Base-by-base conservation (phyloP, 305 asterid genomes). In the Fraxinus greggii region DNA sequence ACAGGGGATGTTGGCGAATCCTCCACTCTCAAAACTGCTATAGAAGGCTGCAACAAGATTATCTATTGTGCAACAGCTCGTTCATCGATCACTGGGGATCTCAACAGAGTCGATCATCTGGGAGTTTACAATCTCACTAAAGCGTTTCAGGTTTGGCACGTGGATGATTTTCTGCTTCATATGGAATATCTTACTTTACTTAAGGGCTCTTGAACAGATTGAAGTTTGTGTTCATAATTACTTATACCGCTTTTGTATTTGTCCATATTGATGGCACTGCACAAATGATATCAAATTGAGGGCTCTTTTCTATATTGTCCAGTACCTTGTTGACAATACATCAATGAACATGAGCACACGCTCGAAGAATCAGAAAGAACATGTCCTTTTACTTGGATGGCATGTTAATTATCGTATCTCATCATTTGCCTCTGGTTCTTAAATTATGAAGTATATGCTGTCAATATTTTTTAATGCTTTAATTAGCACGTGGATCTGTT, bases 21-120 rank as follows among this genome's bases (percentile, higher is more conserved):
- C 78, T 86, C 92, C 31, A 86, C 93, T 85, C 92, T 95, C 79
- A 88, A 83, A 81, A 76, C 86, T 56, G 97, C 95, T 26, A 88
- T 93, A 23, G 95, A 93, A 79, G 97, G 97, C 78, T 95, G 99
- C 90, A 94, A 81, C 87, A 95, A 95, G 87, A 93, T 95, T 75
- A 94, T 95, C 83, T 95, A 92, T 79, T 95, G 98, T 72, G 98
- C 99, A 1, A 94, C 99, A 9, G 98, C 98, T 83, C 97, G 98
- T 10, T 95, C 99, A 84, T 70, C 97, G 0, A 92, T 95, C 88
- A 93, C 97, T 1, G 98, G 92, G 77, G 99, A 95, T 89, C 97
- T 95, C 54, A 84, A 88, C 87, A 90, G 98, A 85, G 98, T 95
- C 59, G 99, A 95, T 88, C 86, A 92, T 82, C 93, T 91, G 26